Percentiles rank a stretch among this genome's conserved stretches.
Conservation (phyloP, 108 stramenopile species). For the Asterionellopsis glacialis region DNA sequence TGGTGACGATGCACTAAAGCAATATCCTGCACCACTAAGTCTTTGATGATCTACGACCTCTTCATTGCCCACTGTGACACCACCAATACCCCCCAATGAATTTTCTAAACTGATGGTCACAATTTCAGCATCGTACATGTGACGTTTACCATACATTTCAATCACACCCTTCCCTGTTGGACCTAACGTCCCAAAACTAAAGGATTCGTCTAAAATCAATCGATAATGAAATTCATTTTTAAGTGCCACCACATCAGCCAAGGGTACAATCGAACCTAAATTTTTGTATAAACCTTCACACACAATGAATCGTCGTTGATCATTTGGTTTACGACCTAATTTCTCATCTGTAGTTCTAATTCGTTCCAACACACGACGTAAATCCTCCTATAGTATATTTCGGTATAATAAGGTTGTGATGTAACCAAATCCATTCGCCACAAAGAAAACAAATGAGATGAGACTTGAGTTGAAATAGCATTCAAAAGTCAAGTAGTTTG, state of each 20-base stretch:
- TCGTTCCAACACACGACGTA: conserved; percentile 84
- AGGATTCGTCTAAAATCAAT: conserved; percentile 94
- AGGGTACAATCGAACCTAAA: conserved; percentile 87
- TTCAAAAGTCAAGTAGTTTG: no score
- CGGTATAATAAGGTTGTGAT: not conserved
- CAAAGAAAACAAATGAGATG: no score
- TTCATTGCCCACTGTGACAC: conserved; percentile 92
- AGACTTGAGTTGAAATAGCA: no score
- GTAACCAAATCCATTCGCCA: conserved; percentile 1
- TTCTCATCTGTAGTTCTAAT: conserved; percentile 68
- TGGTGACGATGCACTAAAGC: conserved; percentile 95
- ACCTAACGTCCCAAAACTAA: conserved; percentile 91
- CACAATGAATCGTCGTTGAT: conserved; percentile 95
- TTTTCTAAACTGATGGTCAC: conserved; percentile 90
- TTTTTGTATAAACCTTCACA: conserved; percentile 97
- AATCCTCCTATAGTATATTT: conserved; percentile 53
- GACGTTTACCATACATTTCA: conserved; percentile 54
- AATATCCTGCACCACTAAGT: conserved; percentile 96
- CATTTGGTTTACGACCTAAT: conserved; percentile 64
- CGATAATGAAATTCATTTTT: conserved; percentile 91
- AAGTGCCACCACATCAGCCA: conserved; percentile 84
- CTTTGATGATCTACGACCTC: conserved; percentile 99
- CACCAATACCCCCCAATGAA: conserved; percentile 91
- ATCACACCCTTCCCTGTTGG: conserved; percentile 77
- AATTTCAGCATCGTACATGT: conserved; percentile 88